Evolutionary conservation across 192 early-diverging fungal genomes (phyloP), one percentile per base, ranked within the genome.

Genomic region (Linnemannia schmuckeri): DNA sequence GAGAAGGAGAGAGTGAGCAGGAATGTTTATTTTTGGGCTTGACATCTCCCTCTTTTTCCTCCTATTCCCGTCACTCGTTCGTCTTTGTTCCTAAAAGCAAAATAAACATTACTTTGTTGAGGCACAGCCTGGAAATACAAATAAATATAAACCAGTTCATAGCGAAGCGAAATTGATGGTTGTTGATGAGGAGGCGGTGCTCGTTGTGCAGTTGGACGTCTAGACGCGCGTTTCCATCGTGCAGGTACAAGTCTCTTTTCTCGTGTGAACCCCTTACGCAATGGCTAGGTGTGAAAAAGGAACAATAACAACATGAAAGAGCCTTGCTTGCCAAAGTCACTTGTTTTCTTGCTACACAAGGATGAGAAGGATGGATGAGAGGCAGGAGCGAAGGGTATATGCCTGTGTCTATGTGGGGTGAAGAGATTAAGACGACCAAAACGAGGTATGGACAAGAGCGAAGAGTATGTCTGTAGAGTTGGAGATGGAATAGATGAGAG

Each of bases 21-120:
- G 61, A 66, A 72, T 42, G 38, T 42, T 72, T 44, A 49, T 74
- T 52, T 73, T 44, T 74, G 27, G 17, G n/a, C 22, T 47, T 72
- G 71, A 17, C 30, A 13, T 22, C 17, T 74, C 12, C 30, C 27
- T 18, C 27, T 47, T n/a, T 44, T 27, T 44, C n/a, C 49, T 17
- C 33, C 46, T 49, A n/a, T 18, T 33, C 72, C 6, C 5, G 3
- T 52, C 52, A 13, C 27, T 17, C 17, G 0, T 44, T 71, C 33
- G 8, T 20, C 70, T 18, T 38, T 71, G 6, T 7, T 66, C 8
- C n/a, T n/a, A n/a, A 57, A 22, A 61, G 33, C 12, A 35, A 66
- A 33, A 33, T 66, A 66, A 27, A 66, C 61, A 33, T 35, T 0
- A 4, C 7, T 33, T 15, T 27, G 27, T 54, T 27, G 20, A 6